Base-by-base conservation (phyloP, 2,329 filamentous ascomycete genomes). In the Phyllosticta capitalensis region DNA sequence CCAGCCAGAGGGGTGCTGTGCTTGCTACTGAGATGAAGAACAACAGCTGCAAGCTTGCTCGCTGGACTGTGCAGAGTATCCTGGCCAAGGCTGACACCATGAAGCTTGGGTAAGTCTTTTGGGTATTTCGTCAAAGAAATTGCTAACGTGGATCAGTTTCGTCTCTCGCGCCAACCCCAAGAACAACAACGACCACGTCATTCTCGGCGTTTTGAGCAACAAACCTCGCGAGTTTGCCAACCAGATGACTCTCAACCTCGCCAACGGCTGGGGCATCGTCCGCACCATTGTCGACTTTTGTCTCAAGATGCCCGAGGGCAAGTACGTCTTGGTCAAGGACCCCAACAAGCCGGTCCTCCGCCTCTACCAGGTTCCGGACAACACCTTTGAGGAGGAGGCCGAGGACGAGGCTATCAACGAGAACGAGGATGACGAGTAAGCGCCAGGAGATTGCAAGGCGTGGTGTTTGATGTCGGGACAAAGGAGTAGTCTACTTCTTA, bases 21-120 rank as follows among this genome's bases (percentile, higher is more conserved):
- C 89, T 99, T 24, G 94, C 94, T 20, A 99, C 94, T 12, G 94
- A 99, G 81, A 99, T 99, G 94, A 99, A 99, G 89, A 99, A 99
- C 85, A 99, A 99, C 84, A 91, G 86, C 72, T 95, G 90, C 88
- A 99, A 99, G 82, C 86, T 99, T 64, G 94, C 94, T 61, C 83
- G 94, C 74, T 99, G 94, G 94, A 96, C 94, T 30, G 90, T 92
- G 51, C 94, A 99, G 81, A 90, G 88, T 71, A 96, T 99, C 71
- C 84, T 99, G 61, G 92, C 92, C 73, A 92, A 92, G 78, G 92
- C 94, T n/a, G 94, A 99, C 73, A 82, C 91, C 66, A 96, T 99
- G 91, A 99, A 97, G 82, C 86, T 99, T 74, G 94, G 90, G 88
- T 92, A 80, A 65, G 86, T 81, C 50, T 63, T 64, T 20, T 59